Base-by-base conservation (phyloP, 2,329 filamentous ascomycete species). In the Claviceps lovelessii region DNA sequence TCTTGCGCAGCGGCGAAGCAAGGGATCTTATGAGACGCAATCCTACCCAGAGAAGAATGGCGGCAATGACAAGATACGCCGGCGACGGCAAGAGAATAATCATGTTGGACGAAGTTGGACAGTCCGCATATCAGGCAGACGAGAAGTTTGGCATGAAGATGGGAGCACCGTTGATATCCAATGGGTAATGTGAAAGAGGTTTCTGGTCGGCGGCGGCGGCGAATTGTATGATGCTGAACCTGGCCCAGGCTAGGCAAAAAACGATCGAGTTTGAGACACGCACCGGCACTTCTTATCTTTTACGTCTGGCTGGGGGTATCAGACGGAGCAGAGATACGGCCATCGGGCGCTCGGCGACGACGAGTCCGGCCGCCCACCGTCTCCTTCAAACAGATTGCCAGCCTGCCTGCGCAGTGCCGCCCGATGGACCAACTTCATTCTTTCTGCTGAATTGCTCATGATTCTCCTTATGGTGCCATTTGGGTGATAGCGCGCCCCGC, bases 1-100 rank as follows among this genome's bases (percentile, higher is more conserved):
- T 56, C 49, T 62, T 65, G 44, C 63, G 61, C 15, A 70, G 60
- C 6, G 70, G 70, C 15, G 70, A 71, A 41, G 57, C 60, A 44
- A 70, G 45, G 33, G 64, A 57, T 37, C 61, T 61, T 39, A 64
- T 33, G 31, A 71, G 29, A 44, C 63, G 60, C 29, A 64, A 29
- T 42, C 54, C 48, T 48, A 62, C 19, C 8, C 70, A 57, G 35
- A 67, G 53, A 8, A 65, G 45, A 23, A 59, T 56, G n/a, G 58
- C 61, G n/a, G 58, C 61, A 17, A 59, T 62, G 17, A 57, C 56
- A 9, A 67, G 50, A 56, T 63, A 60, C 17, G 59, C 44, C 37
- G 68, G 64, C 19, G 63, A 56, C 11, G 68, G 65, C 19, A 63
- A 56, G 15, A 69, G 54, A 13, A 65, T 47, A 62, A 68, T 66